Conservation (phyloP, 2,329 filamentous ascomycete genomes). For the Colletotrichum tabaci region DNA sequence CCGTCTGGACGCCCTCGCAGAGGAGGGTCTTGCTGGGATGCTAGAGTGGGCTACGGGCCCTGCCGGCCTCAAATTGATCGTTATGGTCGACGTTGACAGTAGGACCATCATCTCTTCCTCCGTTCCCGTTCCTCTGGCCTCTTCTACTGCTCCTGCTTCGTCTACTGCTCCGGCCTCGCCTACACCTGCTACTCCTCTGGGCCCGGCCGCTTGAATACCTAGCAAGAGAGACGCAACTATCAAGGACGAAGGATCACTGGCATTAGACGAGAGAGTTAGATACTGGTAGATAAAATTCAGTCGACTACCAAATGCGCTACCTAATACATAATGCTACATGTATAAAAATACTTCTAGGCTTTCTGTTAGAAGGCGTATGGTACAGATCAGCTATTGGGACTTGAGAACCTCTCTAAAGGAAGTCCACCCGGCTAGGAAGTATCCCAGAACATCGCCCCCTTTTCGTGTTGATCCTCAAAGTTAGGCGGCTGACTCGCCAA, state of each 20-base stretch:
- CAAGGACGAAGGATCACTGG: too few relatives aligned
- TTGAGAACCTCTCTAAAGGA: too few relatives aligned
- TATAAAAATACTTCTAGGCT: too few relatives aligned
- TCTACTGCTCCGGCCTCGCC: background rate
- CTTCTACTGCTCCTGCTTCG: background rate
- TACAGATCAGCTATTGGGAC: too few relatives aligned
- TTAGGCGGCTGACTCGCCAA: background rate
- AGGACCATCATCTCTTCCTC: background rate
- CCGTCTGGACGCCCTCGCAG: slow-evolving; percentile 13
- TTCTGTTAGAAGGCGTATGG: too few relatives aligned
- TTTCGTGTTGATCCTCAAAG: background rate
- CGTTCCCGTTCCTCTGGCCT: background rate
- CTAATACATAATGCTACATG: too few relatives aligned
- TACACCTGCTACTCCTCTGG: background rate
- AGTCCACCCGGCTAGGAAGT: too few relatives aligned
- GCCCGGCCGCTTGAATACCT: background rate
- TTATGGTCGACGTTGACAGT: slow-evolving; percentile 23
- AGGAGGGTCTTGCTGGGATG: background rate
- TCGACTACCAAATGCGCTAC: too few relatives aligned
- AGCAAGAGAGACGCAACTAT: background rate
- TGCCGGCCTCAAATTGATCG: slow-evolving; percentile 29
- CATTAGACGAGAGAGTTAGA: background rate
- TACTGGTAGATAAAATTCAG: too few relatives aligned
- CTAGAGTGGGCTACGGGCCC: slow-evolving; percentile 29
- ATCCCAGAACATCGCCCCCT: background rate